Conservation (phyloP, 345 rosid genomes). For the Heritiera fomes region DNA sequence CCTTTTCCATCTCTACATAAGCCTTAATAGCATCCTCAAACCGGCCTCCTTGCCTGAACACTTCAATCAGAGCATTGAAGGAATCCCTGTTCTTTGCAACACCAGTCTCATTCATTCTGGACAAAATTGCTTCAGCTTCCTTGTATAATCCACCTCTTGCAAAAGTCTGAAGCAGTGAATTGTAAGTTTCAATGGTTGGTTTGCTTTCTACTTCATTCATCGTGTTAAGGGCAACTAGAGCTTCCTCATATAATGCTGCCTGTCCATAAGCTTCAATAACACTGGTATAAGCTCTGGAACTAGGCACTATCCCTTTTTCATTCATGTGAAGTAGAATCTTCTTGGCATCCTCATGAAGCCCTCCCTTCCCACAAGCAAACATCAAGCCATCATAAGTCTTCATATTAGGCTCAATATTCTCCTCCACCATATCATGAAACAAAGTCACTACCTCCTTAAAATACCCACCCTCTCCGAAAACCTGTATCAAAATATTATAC, state of each 20-base stretch:
- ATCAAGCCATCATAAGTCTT: constrained; percentile 88
- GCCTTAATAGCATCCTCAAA: constrained; percentile 93
- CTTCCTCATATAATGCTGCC: constrained; percentile 87
- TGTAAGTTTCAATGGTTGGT: constrained; percentile 78
- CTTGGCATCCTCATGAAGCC: constrained; percentile 79
- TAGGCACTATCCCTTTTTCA: constrained; percentile 72
- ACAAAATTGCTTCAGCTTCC: constrained; percentile 68
- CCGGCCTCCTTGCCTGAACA: constrained; percentile 82
- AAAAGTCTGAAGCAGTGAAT: constrained; percentile 72
- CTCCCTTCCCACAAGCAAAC: constrained; percentile 90
- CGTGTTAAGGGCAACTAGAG: constrained; percentile 76
- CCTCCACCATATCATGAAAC: constrained; percentile 95
- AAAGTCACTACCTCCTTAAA: constrained; percentile 94
- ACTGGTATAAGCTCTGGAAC: constrained; percentile 81
- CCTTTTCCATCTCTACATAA: constrained; percentile 85
- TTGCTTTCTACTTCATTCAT: constrained; percentile 86
- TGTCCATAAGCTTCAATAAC: constrained; percentile 90
- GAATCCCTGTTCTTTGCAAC: constrained; percentile 66
- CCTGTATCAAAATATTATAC: constrained; percentile 77
- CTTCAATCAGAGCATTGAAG: constrained; percentile 90
- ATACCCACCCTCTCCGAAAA: constrained; percentile 95
- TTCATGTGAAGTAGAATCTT: constrained; percentile 75
- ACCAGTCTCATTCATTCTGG: constrained; percentile 64
- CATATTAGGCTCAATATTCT: constrained; percentile 84
- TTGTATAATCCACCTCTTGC: constrained; percentile 85